Conservation (phyloP, 495 filamentous ascomycete genomes). For the Margaritispora aquatica region DNA sequence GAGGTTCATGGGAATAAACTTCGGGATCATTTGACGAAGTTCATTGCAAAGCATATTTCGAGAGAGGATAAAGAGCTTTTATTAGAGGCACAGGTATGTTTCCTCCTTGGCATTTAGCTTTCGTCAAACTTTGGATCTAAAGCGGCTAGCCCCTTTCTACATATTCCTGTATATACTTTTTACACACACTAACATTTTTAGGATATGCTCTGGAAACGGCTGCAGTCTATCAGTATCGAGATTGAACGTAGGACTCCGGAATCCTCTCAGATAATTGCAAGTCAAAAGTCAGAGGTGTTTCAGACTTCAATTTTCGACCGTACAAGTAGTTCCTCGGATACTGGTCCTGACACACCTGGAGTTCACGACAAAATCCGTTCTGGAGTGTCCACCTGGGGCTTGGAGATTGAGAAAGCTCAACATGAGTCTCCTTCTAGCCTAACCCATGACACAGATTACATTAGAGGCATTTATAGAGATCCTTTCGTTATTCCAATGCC, state of each 20-base stretch:
- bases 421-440: constrained; percentile 18
- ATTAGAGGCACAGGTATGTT: constrained; percentile 32
- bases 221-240: constrained; percentile 48
- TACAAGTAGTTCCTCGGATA: constrained; percentile 58
- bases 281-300: constrained; percentile 35
- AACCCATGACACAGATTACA: constrained; percentile 10
- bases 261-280: constrained; percentile 41
- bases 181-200: too few species aligned
- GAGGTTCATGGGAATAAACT: constrained; percentile 60
- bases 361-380: neutral
- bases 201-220: constrained; percentile 38
- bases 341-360: constrained; percentile 26
- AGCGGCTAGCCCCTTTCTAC: too few species aligned
- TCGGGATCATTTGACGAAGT: constrained; percentile 35
- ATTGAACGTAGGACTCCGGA: constrained; percentile 50
- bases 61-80: constrained; percentile 35
- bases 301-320: constrained; percentile 67
- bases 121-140: too few species aligned
- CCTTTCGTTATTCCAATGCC: constrained; percentile 3
- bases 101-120: too few species aligned
- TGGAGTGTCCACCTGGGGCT: constrained; percentile 16
- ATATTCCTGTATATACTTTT: too few species aligned
- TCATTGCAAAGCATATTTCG: constrained; percentile 23
- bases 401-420: constrained; percentile 11
- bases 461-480: neutral